Conservation (phyloP, 495 filamentous ascomycete species). For the Neurospora terricola region DNA sequence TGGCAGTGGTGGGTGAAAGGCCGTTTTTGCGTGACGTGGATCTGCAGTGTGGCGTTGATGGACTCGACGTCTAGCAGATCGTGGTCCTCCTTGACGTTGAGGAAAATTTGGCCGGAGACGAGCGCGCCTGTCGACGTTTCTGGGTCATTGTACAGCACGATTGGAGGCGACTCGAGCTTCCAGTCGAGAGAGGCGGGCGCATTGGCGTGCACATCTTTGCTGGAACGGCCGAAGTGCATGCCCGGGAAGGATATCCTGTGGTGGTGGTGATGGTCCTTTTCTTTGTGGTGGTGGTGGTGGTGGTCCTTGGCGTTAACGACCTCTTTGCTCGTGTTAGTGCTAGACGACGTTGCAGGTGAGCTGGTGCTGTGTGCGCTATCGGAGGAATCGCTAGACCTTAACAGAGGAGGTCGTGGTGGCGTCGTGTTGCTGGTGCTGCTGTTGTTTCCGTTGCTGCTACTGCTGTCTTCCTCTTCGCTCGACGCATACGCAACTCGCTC, state of each 20-base stretch:
- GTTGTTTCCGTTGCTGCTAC: conserved; percentile 7
- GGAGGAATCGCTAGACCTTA: neutral
- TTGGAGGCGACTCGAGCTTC: conserved; percentile 80
- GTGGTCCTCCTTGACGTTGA: conserved; percentile 50
- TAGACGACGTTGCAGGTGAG: conserved; percentile 8
- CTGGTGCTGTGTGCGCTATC: conserved; percentile 9
- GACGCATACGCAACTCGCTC: conserved; percentile 25
- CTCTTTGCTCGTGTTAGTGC: conserved; percentile 11
- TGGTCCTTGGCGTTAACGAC: neutral
- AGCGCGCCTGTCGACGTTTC: conserved; percentile 75
- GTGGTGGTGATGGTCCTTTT: conserved; percentile 27
- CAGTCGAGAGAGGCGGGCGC: conserved; percentile 54
- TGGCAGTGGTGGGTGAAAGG: conserved; percentile 69
- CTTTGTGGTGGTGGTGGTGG: conserved; percentile 5
- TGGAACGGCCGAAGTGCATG: conserved; percentile 37
- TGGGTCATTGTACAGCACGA: conserved; percentile 70
- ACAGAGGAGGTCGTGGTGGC: conserved; percentile 16
- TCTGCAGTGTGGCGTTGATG: conserved; percentile 59
- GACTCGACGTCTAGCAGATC: conserved; percentile 53
- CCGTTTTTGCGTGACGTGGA: conserved; percentile 60
- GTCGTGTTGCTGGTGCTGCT: conserved; percentile 7
- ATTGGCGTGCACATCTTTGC: conserved; percentile 30
- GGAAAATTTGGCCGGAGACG: conserved; percentile 71
- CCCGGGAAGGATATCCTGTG: conserved; percentile 38
- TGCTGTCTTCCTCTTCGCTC: conserved; percentile 22